Base-by-base conservation (phyloP, 1,284 basidiomycete genomes). In the Apiotrichum montevideense region DNA sequence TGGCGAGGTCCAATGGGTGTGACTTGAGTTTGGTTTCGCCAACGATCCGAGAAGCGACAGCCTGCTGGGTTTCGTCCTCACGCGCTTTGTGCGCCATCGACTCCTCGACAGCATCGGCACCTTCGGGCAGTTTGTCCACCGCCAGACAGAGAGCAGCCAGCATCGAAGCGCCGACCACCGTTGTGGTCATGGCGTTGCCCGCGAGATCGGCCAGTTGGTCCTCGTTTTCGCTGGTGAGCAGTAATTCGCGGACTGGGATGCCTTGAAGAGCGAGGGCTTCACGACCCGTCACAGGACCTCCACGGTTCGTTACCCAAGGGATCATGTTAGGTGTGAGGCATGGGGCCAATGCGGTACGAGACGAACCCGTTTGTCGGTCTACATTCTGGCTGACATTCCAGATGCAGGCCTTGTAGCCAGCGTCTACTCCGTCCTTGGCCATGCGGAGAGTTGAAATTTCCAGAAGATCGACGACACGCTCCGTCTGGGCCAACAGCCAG, bases 351-450 rank as follows among this genome's bases (percentile, higher is more conserved):
- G 92, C 93, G 1, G 86, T 80, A 72, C 85, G 86, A 57, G 82
- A 84, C 0, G 88, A 86, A 4, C 88, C 88, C 42, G 87, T 90
- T 44, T 88, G 88, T 13, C 92, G 84, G 73, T 93, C 90, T 35
- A 97, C 94, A 65, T 97, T 97, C 74, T 97, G 93, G 4, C 90
- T 94, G n/a, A 97, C 81, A 74, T 97, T 97, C 94, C 93, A 97
- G 1, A 96, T 88, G 76, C 87, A 92, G 83, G 89, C 92, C 71
- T 94, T 93, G 76, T 85, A 92, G 0, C 84, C 85, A 1, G 91
- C 85, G 67, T 94, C 92, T 35, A 89, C 80, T 1, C 88, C 90
- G 51, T 85, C 82, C 60, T 83, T 84, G 1, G 91, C 89, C 58
- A 87, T 85, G 35, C 92, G 87, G 41, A 97, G 80, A 11, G 87